Evolutionary conservation across 176 grass and related monocot species (phyloP).

Genomic region (Rhynchospora tenuis): DNA sequence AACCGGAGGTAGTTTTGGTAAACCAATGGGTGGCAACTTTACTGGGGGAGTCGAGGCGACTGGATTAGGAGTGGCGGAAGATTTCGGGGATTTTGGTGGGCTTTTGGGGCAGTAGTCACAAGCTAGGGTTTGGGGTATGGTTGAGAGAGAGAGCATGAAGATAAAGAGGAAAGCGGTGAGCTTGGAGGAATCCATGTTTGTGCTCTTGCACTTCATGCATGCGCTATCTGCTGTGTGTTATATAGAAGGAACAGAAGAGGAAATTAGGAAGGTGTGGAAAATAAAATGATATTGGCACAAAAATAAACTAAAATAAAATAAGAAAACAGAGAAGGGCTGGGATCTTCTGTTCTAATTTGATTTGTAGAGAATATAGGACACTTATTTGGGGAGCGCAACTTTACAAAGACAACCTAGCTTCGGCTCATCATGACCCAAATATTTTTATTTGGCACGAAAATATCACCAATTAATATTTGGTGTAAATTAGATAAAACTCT

Average conservation of each 20-base stretch:
- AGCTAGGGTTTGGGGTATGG: conserved; percentile 8
- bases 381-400: no score
- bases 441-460: no score
- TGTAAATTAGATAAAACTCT: no score
- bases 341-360: no score
- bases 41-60: no score
- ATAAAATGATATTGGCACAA: no score
- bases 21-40: neutral
- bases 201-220: neutral
- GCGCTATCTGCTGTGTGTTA: neutral
- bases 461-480: no score
- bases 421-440: no score
- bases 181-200: conserved; percentile 16
- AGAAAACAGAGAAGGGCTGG: no score
- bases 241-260: neutral
- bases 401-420: no score
- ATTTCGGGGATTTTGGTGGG: neutral
- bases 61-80: neutral
- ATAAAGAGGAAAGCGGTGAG: conserved; percentile 16
- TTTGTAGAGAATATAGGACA: no score
- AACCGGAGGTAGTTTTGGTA: neutral
- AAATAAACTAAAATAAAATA: no score
- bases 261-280: neutral
- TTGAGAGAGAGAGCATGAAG: conserved; percentile 14
- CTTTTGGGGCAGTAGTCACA: conserved; percentile 1